Percentiles rank a stretch among this genome's conserved stretches.
phyloP scores from a whole-genome alignment of 352 stramenopile species.

The Phytophthora pistaciae region DNA sequence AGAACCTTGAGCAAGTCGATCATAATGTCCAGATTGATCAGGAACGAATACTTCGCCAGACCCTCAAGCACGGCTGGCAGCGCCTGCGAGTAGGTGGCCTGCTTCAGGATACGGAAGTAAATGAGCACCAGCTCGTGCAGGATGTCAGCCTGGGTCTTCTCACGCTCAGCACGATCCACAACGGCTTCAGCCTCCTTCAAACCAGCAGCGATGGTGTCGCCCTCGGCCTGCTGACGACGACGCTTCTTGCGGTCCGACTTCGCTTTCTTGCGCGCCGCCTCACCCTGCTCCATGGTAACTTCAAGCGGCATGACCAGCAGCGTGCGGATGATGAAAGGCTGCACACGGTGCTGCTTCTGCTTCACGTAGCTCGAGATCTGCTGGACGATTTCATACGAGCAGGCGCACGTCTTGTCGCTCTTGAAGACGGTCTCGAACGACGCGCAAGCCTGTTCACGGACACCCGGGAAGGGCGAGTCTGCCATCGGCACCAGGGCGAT shows the following conservation, averaged over 20 bases:
- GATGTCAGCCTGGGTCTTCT: slow-evolving; percentile 96
- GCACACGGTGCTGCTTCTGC: slow-evolving; percentile 86
- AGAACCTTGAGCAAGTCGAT: slow-evolving; percentile 96
- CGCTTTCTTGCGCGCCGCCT: slow-evolving; percentile 78
- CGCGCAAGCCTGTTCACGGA: slow-evolving; percentile 66
- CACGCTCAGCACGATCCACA: slow-evolving; percentile 93
- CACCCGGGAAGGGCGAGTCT: slow-evolving; percentile 62
- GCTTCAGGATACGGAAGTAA: slow-evolving; percentile 98
- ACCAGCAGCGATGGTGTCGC: slow-evolving; percentile 90
- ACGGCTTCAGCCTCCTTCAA: slow-evolving; percentile 96
- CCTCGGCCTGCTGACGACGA: slow-evolving; percentile 74
- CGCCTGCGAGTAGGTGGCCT: slow-evolving; percentile 87
- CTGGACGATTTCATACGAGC: slow-evolving; percentile 81
- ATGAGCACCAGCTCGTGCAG: slow-evolving; percentile 96
- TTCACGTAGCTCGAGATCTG: slow-evolving; percentile 88
- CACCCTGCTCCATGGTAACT: slow-evolving; percentile 88
- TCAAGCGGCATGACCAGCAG: slow-evolving; percentile 84
- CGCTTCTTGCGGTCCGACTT: slow-evolving; percentile 90
- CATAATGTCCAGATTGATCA: slow-evolving; percentile 99
- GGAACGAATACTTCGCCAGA: slow-evolving; percentile 96
- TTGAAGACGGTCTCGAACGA: slow-evolving; percentile 82
- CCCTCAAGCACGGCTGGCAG: slow-evolving; percentile 94
- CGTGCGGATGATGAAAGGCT: slow-evolving; percentile 77
- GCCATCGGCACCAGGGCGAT: slow-evolving; percentile 84
- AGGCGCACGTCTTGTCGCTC: slow-evolving; percentile 73